Conservation (phyloP, 306 rosid species). For the Medicago arabica region DNA sequence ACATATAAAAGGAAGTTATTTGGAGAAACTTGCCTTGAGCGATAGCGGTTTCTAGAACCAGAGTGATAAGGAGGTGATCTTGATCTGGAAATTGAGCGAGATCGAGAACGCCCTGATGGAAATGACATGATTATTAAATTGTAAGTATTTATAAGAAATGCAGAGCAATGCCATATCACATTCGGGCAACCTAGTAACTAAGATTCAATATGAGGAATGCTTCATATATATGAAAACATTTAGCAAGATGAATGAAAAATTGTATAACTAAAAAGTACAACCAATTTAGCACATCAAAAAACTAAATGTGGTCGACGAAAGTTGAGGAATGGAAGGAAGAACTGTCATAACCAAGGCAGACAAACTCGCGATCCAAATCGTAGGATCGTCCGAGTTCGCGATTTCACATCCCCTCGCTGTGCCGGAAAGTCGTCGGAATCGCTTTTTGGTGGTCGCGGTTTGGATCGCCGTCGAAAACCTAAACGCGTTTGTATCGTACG, state of each 20-base stretch:
- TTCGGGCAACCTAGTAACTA: slow-evolving; percentile 12
- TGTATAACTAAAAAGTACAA: neutral
- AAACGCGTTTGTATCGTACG: too few species aligned
- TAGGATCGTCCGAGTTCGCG: too few species aligned
- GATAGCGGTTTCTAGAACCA: slow-evolving; percentile 83
- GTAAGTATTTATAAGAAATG: slow-evolving; percentile 21
- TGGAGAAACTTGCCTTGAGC: slow-evolving; percentile 69
- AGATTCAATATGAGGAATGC: slow-evolving; percentile 1
- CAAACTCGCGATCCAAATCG: too few species aligned
- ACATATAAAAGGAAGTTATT: neutral
- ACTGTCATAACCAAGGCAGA: neutral
- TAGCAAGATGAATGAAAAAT: neutral
- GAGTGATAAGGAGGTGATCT: slow-evolving; percentile 78
- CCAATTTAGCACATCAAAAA: neutral
- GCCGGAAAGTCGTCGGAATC: too few species aligned
- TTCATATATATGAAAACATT: slow-evolving; percentile 1
- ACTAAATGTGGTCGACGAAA: neutral
- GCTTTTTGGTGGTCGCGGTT: too few species aligned
- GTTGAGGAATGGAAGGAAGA: neutral
- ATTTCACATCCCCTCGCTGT: too few species aligned
- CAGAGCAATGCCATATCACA: neutral
- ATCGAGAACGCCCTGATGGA: slow-evolving; percentile 76
- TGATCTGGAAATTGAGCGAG: slow-evolving; percentile 84
- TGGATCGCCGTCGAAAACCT: too few species aligned
- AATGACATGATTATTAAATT: slow-evolving; percentile 29